Evolutionary conservation across 2,329 filamentous ascomycete species (phyloP).

Genomic region (Arthroderma sp.): DNA sequence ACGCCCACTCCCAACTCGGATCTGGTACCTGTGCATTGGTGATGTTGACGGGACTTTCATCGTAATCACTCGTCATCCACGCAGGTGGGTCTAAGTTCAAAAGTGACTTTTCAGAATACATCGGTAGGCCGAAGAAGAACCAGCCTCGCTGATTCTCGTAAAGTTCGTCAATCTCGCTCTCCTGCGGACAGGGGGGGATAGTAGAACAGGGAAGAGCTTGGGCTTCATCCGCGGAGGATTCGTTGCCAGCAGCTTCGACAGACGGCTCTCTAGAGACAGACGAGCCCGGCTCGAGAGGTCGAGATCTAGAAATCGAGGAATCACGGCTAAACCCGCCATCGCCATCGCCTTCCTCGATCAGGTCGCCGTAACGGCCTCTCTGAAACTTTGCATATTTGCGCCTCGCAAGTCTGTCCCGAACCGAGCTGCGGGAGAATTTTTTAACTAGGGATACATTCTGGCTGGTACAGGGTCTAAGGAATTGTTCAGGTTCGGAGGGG

Average conservation of each 20-base stretch:
- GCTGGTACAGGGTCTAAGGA: constrained; percentile 13
- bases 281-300: not conserved
- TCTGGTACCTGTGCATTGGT: constrained; percentile 85
- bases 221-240: not conserved
- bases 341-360: not conserved
- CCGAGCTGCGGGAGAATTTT: constrained; percentile 20
- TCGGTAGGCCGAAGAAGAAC: constrained; percentile 74
- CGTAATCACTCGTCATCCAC: constrained; percentile 61
- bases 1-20: constrained; percentile 85
- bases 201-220: not conserved
- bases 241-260: constrained; percentile 1
- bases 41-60: constrained; percentile 53
- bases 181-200: constrained; percentile 12
- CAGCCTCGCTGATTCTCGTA: constrained; percentile 92
- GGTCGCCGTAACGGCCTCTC: constrained; percentile 41
- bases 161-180: constrained; percentile 61
- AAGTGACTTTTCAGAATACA: constrained; percentile 79
- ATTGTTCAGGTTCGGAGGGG: constrained; percentile 14
- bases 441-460: constrained; percentile 15
- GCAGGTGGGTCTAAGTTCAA: constrained; percentile 72
- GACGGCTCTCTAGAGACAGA: not conserved
- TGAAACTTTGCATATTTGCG: constrained; percentile 38
- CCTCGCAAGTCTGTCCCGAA: constrained; percentile 27
- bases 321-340: constrained; percentile 3
- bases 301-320: not conserved